Percentiles rank a stretch among this genome's conserved stretches.
Conservation (phyloP, 1,139 yeast genomes). For the Candida sp. region DNA sequence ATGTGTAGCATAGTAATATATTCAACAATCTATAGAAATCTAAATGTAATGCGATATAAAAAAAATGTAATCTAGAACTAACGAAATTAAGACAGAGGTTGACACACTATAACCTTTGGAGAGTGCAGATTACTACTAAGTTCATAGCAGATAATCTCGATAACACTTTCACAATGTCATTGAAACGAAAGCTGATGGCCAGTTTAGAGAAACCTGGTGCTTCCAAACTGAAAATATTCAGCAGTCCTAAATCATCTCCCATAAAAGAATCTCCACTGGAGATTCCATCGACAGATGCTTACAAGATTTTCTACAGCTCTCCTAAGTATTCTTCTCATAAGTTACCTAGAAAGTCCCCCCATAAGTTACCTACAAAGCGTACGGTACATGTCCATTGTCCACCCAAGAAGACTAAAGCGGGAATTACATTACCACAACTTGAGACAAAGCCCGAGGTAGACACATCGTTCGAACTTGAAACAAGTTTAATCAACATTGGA, state of each 20-base stretch:
- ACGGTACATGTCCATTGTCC: neutral
- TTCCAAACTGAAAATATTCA: neutral
- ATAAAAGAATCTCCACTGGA: neutral
- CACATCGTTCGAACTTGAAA: neutral
- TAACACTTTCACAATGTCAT: neutral
- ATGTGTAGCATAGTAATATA: constrained; percentile 3
- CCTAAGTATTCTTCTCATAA: too few species aligned
- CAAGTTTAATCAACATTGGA: neutral
- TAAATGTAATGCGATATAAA: too few species aligned
- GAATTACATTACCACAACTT: neutral
- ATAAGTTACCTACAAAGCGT: neutral
- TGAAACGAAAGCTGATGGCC: neutral
- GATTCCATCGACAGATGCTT: neutral
- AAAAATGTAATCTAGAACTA: too few species aligned
- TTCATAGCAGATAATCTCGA: too few species aligned
- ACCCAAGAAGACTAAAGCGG: neutral
- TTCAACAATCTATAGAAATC: neutral
- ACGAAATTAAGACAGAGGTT: too few species aligned
- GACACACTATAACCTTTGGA: too few species aligned
- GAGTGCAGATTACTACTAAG: too few species aligned
- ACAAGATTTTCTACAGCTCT: too few species aligned
- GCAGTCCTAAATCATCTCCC: neutral
- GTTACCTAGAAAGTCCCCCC: too few species aligned
- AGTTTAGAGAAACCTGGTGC: neutral
- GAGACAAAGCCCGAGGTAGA: neutral